Conservation (phyloP, 495 filamentous ascomycete species). For the Penicillium longicatenatum region DNA sequence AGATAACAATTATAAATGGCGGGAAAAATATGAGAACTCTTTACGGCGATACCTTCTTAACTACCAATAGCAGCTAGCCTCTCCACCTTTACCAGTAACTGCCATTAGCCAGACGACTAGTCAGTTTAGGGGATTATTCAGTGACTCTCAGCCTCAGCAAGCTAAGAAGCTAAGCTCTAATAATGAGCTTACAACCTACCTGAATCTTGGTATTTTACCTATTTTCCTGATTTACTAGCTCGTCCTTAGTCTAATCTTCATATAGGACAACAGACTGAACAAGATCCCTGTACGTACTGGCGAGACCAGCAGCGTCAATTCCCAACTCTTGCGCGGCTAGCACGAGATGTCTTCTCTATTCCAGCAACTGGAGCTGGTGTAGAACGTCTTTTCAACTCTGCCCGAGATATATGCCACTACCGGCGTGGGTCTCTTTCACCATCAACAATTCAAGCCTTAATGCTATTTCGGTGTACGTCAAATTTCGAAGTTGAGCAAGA, state of each 20-base stretch:
- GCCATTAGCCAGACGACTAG: too few species aligned
- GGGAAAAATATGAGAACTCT: not conserved
- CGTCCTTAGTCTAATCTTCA: not conserved
- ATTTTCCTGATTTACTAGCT: constrained; percentile 5
- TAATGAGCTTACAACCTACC: not conserved
- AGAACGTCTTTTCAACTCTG: constrained; percentile 1
- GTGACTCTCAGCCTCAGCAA: not conserved
- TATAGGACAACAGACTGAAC: too few species aligned
- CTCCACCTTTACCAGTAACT: too few species aligned
- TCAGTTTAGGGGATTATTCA: too few species aligned
- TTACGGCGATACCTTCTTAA: not conserved
- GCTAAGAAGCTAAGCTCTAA: constrained; percentile 1
- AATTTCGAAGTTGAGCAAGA: constrained; percentile 8
- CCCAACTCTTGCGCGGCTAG: not conserved
- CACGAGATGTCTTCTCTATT: constrained; percentile 3
- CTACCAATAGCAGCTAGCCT: not conserved
- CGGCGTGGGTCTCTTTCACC: not conserved
- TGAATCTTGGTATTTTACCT: constrained; percentile 3
- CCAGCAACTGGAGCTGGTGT: not conserved
- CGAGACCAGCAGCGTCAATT: not conserved
- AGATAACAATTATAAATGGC: not conserved
- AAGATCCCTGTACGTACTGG: too few species aligned
- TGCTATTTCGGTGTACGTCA: not conserved
- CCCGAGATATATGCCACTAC: constrained; percentile 3
- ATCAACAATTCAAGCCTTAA: not conserved